These are phyloP conservation scores for Warburgia ugandensis DNA, from an alignment of 164 flowering plant species.

Conservation along the genomic window DNA sequence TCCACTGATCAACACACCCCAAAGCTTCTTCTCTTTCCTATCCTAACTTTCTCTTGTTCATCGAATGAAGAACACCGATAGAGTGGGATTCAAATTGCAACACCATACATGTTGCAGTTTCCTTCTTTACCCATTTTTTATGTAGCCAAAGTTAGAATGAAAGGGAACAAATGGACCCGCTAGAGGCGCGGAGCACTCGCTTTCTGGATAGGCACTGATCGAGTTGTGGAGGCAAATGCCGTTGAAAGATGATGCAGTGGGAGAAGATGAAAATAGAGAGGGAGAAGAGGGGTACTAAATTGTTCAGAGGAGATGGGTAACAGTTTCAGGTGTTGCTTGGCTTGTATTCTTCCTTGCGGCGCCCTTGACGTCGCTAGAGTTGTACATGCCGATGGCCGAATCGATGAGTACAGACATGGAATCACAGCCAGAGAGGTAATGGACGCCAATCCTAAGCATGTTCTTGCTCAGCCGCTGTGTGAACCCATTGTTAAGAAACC, in stretches of 20 bases:
- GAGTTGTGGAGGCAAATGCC: too few species aligned
- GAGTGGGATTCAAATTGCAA: too few species aligned
- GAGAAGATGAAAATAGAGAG: neutral
- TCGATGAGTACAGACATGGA: slow-evolving; percentile 7
- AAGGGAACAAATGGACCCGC: neutral
- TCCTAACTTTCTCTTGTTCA: neutral
- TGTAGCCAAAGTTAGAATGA: too few species aligned
- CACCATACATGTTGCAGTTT: too few species aligned
- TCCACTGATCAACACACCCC: slow-evolving; percentile 6
- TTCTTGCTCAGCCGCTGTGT: slow-evolving; percentile 6
- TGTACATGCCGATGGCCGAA: slow-evolving; percentile 12
- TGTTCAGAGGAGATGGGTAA: slow-evolving; percentile 11
- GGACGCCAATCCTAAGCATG: slow-evolving; percentile 10
- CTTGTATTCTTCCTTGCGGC: slow-evolving; percentile 12
- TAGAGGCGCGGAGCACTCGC: neutral
- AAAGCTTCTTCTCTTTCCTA: slow-evolving; percentile 1
- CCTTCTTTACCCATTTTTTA: too few species aligned
- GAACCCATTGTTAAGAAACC: slow-evolving; percentile 9
- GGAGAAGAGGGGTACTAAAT: neutral
- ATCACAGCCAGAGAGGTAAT: slow-evolving; percentile 13
- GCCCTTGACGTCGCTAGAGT: slow-evolving; percentile 11
- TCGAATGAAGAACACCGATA: neutral
- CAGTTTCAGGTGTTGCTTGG: slow-evolving; percentile 9
- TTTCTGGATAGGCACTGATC: too few species aligned
- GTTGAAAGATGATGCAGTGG: too few species aligned